Conservation (phyloP, 179 eudicot species). For the Monotropa hypopitys region DNA sequence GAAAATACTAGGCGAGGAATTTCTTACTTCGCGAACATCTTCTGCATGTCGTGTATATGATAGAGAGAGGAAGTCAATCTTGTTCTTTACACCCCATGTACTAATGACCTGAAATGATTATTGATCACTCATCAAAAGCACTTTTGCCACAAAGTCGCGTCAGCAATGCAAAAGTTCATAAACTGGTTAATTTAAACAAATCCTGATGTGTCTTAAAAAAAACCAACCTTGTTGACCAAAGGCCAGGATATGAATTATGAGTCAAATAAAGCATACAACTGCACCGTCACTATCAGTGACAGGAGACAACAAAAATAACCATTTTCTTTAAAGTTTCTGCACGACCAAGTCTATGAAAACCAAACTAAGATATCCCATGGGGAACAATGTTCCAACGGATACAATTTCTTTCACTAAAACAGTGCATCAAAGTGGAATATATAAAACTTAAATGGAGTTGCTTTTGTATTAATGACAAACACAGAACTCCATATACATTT, state of each 20-base stretch:
- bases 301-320: background rate
- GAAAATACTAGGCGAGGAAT: too few species aligned
- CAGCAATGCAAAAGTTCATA: too few species aligned
- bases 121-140: background rate
- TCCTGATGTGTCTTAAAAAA: too few species aligned
- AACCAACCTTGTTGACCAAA: background rate
- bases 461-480: background rate
- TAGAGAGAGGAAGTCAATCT: conserved; percentile 65
- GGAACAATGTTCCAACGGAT: too few species aligned
- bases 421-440: too few species aligned
- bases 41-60: conserved; percentile 82
- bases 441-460: too few species aligned
- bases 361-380: too few species aligned
- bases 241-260: background rate
- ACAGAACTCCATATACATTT: background rate
- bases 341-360: too few species aligned
- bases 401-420: too few species aligned
- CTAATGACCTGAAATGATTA: conserved; percentile 52
- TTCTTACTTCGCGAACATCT: conserved; percentile 82
- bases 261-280: background rate
- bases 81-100: conserved; percentile 76
- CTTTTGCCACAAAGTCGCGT: too few species aligned
- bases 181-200: too few species aligned
- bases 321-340: background rate
- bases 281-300: too few species aligned